Evolutionary conservation across 108 stramenopile species (phyloP), one percentile per base, ranked within the genome.

Genomic region (Mediolabrus comicus): DNA sequence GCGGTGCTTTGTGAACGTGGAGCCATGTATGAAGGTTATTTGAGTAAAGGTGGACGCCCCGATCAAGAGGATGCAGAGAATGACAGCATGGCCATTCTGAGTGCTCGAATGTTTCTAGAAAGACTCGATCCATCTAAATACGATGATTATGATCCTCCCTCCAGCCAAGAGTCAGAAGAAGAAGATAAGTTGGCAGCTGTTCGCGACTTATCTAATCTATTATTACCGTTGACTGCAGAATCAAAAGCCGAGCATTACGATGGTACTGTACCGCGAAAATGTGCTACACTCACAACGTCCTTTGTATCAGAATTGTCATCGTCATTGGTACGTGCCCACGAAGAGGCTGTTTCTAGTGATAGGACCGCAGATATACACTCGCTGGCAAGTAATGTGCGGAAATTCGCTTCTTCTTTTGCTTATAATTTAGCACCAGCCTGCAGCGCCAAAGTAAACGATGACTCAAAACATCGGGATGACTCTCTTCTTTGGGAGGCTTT

Each of bases 71-170:
- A 56, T 10, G 61, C 68, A 55, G 69, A 62, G 53, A 69, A 66
- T 34, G 85, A 81, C 53, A 80, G 74, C 28, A 91, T 94, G 88
- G 56, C 80, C 8, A 55, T 39, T 1, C 78, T 88, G 19, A 78
- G 83, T 38, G 62, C 79, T 13, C 80, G 84, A 46, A 53, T 94
- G 33, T 86, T 94, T 65, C 27, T 91, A 51, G 92, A 94, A 59
- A 77, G 81, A 8, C 67, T 94, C 11, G 63, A 89, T 29, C 90
- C 90, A 0, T 57, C 65, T 19, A 69, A 68, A 51, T 49, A 9
- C 6, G 35, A 17, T 25, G 73, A 79, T 43, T 65, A 82, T 57
- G 65, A 82, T 17, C 65, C 76, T 32, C 57, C 65, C 22, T 68
- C 61, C 30, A 72, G 74, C 25, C 84, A 61, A 33, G 91, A 83